Base-by-base conservation (phyloP, 495 filamentous ascomycete species). In the Aspergillus nanangensis region DNA sequence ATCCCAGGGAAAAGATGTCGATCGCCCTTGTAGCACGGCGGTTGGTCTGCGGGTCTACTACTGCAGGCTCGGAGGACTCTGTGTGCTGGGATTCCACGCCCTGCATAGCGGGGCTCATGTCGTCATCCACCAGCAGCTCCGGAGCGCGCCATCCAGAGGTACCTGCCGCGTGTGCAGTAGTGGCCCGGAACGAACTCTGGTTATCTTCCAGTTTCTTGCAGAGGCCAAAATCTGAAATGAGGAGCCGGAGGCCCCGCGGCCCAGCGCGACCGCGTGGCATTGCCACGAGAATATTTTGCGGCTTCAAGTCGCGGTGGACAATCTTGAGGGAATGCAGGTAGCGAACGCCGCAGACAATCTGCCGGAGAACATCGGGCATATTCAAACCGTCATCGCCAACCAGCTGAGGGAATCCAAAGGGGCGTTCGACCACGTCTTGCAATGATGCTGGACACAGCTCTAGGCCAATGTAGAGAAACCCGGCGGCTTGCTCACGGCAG, bases 191-290 rank as follows among this genome's bases (percentile, higher is more conserved):
- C 0, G 93, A 97, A 39, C 90, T 95, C 56, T 91, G 88, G 36
- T 94, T 90, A 44, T 87, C 89, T 45, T 96, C 93, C n/a, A 98
- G 69, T 58, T 95, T 96, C 75, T 97, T 97, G 66, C 93, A 97
- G 15, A 98, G 78, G 10, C 93, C 93, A 63, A 98, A 98, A 66
- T 97, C 93, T 1, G 94, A 96, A 25, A 98, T 95, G 8, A 97
- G 80, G 3, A 97, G 72, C 13, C 92, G 86, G n/a, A 71, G 52
- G 7, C 65, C 58, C 8, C 55, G 53, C 1, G 58, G 49, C 0
- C 61, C 48, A 1, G 52, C 56, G 25, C 71, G 69, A 10, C 67
- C 69, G 8, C 71, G 64, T 3, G 69, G 69, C 70, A 63, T 81
- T 67, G 67, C 73, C 39, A 95, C 89, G 0, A 98, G 75, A 36